Percentiles rank a stretch among this genome's conserved stretches.
These are phyloP conservation scores for Zostera marina DNA, from an alignment of 116 monocot species.

Conservation along the genomic window DNA sequence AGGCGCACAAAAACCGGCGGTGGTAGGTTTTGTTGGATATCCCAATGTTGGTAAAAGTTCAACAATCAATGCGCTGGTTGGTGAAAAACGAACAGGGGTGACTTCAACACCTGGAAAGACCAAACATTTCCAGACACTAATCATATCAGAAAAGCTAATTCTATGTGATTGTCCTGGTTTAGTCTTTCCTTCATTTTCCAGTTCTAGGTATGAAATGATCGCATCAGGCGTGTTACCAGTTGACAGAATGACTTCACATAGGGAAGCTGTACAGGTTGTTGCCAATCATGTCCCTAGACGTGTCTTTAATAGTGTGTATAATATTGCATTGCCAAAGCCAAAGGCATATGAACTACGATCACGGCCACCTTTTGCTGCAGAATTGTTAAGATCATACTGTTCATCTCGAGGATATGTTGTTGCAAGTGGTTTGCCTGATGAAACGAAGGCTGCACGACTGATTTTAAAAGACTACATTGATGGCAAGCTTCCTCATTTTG, in stretches of 20 bases:
- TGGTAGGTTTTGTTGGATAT: slow-evolving; percentile 96
- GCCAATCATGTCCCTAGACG: slow-evolving; percentile 53
- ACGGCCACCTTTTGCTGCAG: slow-evolving; percentile 53
- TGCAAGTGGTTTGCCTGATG: slow-evolving; percentile 90
- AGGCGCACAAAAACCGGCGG: slow-evolving; percentile 40
- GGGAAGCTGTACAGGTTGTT: slow-evolving; percentile 82
- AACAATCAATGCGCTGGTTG: slow-evolving; percentile 92
- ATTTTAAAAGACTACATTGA: slow-evolving; percentile 91
- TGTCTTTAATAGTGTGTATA: slow-evolving; percentile 46
- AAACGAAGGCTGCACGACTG: slow-evolving; percentile 72
- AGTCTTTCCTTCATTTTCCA: slow-evolving; percentile 97
- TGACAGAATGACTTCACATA: slow-evolving; percentile 71
- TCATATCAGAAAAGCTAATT: slow-evolving; percentile 74
- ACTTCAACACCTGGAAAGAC: slow-evolving; percentile 98
- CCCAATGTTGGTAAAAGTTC: slow-evolving; percentile 99
- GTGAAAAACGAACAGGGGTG: slow-evolving; percentile 75
- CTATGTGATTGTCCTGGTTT: slow-evolving; percentile 96
- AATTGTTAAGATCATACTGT: slow-evolving; percentile 71
- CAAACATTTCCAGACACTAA: slow-evolving; percentile 94
- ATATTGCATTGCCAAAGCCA: slow-evolving; percentile 67
- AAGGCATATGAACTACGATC: slow-evolving; percentile 60
- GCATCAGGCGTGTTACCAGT: slow-evolving; percentile 89
- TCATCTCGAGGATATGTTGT: slow-evolving; percentile 81
- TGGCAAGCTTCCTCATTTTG: slow-evolving; percentile 87
- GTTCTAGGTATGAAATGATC: slow-evolving; percentile 92